Conservation (phyloP, 345 rosid genomes). For the Trapa incisa region DNA sequence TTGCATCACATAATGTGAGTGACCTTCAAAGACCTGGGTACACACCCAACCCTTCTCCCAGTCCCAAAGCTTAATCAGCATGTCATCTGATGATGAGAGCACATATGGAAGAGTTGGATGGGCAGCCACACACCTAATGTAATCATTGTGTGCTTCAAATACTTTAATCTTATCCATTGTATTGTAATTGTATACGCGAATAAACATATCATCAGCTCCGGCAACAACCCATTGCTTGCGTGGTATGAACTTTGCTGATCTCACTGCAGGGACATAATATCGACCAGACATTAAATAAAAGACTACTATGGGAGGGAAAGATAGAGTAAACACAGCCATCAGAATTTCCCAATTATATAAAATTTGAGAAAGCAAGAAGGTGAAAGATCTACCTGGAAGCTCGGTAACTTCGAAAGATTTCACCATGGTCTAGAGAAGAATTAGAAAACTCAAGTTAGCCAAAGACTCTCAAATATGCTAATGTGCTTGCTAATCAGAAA, state of each 20-base stretch:
- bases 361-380: not conserved
- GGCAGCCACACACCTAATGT: constrained; percentile 84
- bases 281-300: not conserved
- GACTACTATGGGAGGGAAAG: too few relatives aligned
- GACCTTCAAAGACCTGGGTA: constrained; percentile 94
- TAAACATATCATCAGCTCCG: constrained; percentile 87
- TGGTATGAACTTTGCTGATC: constrained; percentile 85
- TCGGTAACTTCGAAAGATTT: constrained; percentile 86
- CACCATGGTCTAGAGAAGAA: constrained; percentile 48
- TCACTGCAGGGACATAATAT: constrained; percentile 38
- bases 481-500: not conserved
- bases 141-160: constrained; percentile 95
- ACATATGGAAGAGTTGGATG: constrained; percentile 91
- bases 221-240: constrained; percentile 91
- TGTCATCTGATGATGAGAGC: constrained; percentile 94
- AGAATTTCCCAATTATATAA: not conserved
- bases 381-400: constrained; percentile 39
- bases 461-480: not conserved
- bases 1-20: constrained; percentile 99
- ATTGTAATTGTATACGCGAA: constrained; percentile 86
- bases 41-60: constrained; percentile 99
- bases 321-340: not conserved
- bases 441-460: constrained; percentile 12
- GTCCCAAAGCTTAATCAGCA: constrained; percentile 98
- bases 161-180: constrained; percentile 88